Evolutionary conservation across 2,329 filamentous ascomycete genomes (phyloP), one percentile per base, ranked within the genome.

Genomic region (Penicillium digitatum): DNA sequence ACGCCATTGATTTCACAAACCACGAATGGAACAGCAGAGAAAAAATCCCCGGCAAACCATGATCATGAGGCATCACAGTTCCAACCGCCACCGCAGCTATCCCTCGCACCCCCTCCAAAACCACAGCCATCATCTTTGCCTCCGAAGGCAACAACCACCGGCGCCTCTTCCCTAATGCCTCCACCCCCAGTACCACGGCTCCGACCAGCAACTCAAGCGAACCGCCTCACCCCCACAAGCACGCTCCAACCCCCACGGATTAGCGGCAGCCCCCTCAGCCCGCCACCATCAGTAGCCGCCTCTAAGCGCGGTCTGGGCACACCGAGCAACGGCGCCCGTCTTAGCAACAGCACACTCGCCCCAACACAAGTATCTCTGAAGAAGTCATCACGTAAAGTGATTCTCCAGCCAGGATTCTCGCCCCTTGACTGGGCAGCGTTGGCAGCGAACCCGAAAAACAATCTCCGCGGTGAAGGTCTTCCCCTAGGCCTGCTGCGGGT

Each of bases 361-460:
- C 71, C 79, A 9, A 65, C 66, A 7, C 43, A 72, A 73, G 27
- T 80, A 74, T 52, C 67, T 67, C 37, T 77, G 73, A 69, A 72
- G 82, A 72, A 89, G 48, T 58, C 71, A 14, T 70, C 64, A 5
- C 68, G 70, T 18, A 69, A 93, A 67, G 89, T 96, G 5, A 80
- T 87, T 9, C 83, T 99, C 5, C 82, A 86, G n/a, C 94, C 94
- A 0, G 93, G 94, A 31, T 92, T 93, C 78, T 96, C 90, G 2
- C 93, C 94, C 0, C 85, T 99, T 12, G 94, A 99, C 81, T 99
- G 94, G 94, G 94, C 94, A 12, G 85, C 87, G 6, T 82, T 96
- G 1, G 82, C 84, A 1, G 79, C 80, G 20, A 76, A 80, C 45
- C 85, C 87, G 11, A 76, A 76, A 29, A 78, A 82, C 29, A 87